Evolutionary conservation across 2,329 filamentous ascomycete genomes (phyloP), one percentile per base, ranked within the genome.

Genomic region (Penicillium sp.): DNA sequence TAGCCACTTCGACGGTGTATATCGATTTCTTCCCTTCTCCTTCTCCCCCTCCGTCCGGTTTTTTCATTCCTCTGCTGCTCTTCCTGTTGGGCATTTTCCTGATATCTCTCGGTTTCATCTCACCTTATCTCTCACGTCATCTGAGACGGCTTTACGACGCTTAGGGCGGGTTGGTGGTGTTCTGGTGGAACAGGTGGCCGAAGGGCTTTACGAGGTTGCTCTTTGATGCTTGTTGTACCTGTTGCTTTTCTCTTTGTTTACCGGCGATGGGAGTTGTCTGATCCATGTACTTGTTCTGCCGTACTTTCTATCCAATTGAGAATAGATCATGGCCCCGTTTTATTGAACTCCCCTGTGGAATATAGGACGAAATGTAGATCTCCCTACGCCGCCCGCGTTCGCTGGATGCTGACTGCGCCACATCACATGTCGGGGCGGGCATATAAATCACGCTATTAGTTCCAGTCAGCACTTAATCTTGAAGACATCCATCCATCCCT

Each of bases 31-130:
- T 50, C 54, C 34, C 24, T 17, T 15, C 27, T 26, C 45, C 41
- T 34, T 17, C 44, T 33, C 55, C 20, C 55, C 36, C 47, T 39
- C 46, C 50, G 65, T 69, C 69, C 69, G 68, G 66, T 70, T 66
- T 66, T 64, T 15, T 24, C n/a, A 27, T 66, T 67, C 68, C 71
- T 45, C 41, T 41, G 46, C 42, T 59, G 54, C 54, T 58, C 55
- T 52, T 51, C 52, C 33, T 55, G 49, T 59, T 62, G 52, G 58
- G 51, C 52, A 34, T 49, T 55, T 56, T 59, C 51, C 52, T 52
- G 54, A 52, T 57, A 54, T 50, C 49, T 62, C 58, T 63, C 57
- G 55, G 49, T 60, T 63, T 62, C 57, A 62, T 64, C 61, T 63
- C 60, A 50, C 54, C 56, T 58, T 54, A 63, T 58, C 55, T 62